phyloP scores from a whole-genome alignment of 257 asterid genomes.

The Sherardia arvensis region DNA sequence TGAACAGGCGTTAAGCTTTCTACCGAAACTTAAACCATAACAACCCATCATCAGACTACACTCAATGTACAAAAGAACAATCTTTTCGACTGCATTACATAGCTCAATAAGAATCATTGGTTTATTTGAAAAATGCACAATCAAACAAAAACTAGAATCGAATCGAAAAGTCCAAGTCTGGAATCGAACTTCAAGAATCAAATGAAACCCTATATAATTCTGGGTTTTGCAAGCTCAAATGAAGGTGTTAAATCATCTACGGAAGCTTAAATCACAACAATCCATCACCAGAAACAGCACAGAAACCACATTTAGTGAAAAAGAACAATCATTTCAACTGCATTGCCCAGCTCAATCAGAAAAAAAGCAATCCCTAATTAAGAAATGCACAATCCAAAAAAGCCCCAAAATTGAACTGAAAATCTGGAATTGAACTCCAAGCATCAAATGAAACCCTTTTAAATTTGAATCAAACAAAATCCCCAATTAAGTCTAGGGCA shows the following conservation, averaged over 20 bases:
- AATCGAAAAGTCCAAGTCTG: not conserved
- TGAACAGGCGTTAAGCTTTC: no score
- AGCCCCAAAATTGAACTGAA: not conserved
- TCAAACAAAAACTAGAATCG: not conserved
- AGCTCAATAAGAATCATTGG: not conserved
- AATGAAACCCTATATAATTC: conserved; percentile 18
- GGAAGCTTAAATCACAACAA: not conserved
- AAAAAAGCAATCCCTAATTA: not conserved
- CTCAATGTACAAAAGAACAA: not conserved
- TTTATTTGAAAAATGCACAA: not conserved
- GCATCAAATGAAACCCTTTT: conserved; percentile 27
- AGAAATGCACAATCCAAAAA: not conserved
- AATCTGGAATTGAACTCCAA: not conserved
- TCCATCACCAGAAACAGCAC: not conserved
- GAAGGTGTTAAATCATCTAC: not conserved
- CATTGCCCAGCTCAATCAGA: not conserved
- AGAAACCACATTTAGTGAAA: not conserved
- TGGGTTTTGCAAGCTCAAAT: not conserved
- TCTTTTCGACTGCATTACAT: not conserved
- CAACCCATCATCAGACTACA: not conserved
- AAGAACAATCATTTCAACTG: not conserved
- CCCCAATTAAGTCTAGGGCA: not conserved
- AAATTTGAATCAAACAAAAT: conserved; percentile 13
- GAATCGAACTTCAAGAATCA: conserved; percentile 12
- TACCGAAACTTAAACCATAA: not conserved